Conservation (phyloP, 345 rosid genomes). For the Sisymbrium irio region DNA sequence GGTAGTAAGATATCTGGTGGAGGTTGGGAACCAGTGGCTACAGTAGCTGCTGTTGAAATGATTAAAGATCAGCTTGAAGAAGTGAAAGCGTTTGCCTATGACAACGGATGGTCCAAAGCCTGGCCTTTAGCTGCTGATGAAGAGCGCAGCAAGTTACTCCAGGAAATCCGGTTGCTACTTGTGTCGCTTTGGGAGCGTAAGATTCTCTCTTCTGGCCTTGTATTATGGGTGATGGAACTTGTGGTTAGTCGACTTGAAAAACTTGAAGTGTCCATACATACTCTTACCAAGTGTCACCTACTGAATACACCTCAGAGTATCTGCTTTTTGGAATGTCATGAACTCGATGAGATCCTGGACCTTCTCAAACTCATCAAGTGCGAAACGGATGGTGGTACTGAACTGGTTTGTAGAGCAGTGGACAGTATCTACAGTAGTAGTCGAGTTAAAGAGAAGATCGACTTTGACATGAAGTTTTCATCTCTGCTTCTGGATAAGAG, state of each 20-base stretch:
- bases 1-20: not conserved
- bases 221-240: conserved; percentile 14
- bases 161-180: conserved; percentile 1
- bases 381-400: conserved; percentile 13
- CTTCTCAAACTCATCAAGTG: conserved; percentile 3
- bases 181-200: not conserved
- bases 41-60: conserved; percentile 3
- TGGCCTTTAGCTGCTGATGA: conserved; percentile 21
- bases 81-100: not conserved
- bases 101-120: conserved; percentile 27
- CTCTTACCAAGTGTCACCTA: not conserved
- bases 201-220: conserved; percentile 1
- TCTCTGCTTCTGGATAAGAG: conserved; percentile 22
- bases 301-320: conserved; percentile 26
- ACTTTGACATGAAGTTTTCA: conserved; percentile 6
- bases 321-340: conserved; percentile 15
- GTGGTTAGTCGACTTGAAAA: not conserved
- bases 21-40: conserved; percentile 20
- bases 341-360: conserved; percentile 4
- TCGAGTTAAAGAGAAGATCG: conserved; percentile 16
- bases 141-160: conserved; percentile 1
- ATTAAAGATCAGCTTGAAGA: not conserved
- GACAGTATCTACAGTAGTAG: not conserved
- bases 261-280: not conserved
- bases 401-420: conserved; percentile 13